phyloP scores from a whole-genome alignment of 1,284 basidiomycete genomes.

The Apiotrichum mycotoxinovorans region DNA sequence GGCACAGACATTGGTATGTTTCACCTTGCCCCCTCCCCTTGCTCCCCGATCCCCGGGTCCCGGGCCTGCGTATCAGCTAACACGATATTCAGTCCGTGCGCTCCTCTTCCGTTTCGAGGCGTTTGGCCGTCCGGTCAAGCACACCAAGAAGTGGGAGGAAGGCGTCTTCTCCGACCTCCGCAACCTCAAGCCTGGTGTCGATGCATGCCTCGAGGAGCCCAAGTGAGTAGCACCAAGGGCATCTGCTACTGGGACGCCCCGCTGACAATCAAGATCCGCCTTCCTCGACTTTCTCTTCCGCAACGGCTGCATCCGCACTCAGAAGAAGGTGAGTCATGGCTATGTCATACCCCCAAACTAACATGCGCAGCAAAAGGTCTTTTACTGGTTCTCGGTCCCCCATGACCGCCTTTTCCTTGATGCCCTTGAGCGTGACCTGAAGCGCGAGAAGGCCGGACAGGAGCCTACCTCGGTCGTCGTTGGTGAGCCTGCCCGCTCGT shows the following conservation, averaged over 20 bases:
- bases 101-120: constrained; percentile 85
- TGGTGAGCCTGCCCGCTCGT: constrained; percentile 69
- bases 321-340: constrained; percentile 75
- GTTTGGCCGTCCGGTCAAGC: constrained; percentile 57
- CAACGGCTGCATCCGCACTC: constrained; percentile 88
- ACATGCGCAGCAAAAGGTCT: constrained; percentile 49
- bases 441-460: constrained; percentile 81
- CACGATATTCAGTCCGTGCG: constrained; percentile 60
- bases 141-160: constrained; percentile 60
- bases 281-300: constrained; percentile 86
- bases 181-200: constrained; percentile 84
- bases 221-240: constrained; percentile 61
- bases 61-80: constrained; percentile 46
- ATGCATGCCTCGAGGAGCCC: constrained; percentile 85
- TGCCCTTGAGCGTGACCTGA: constrained; percentile 85
- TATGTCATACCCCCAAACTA: background rate
- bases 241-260: background rate
- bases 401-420: constrained; percentile 94
- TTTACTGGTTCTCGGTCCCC: constrained; percentile 87
- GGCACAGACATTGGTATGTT: constrained; percentile 61
- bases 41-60: background rate
- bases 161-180: constrained; percentile 86
- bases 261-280: constrained; percentile 46
- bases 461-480: constrained; percentile 72
- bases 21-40: background rate